phyloP scores from a whole-genome alignment of 176 grass and related monocot species.

The Carex kokanica region DNA sequence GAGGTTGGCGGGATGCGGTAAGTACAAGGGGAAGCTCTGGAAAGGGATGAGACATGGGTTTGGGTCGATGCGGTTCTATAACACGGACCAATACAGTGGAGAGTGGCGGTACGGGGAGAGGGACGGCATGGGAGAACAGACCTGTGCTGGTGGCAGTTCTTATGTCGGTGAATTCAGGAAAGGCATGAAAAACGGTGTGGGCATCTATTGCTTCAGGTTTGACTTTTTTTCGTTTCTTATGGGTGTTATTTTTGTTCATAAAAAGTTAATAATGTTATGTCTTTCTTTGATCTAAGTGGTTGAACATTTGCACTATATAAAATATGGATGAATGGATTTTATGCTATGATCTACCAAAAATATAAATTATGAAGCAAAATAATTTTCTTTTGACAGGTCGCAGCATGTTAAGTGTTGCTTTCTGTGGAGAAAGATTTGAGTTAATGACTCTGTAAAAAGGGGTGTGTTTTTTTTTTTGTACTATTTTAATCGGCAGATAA shows the following conservation, averaged over 20 bases:
- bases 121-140: slow-evolving; percentile 56
- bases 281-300: not conserved
- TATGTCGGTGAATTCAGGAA: slow-evolving; percentile 74
- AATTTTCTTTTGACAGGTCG: not conserved
- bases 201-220: slow-evolving; percentile 69
- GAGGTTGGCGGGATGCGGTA: slow-evolving; percentile 58
- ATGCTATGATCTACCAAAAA: not conserved
- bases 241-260: slow-evolving; percentile 3
- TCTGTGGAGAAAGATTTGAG: no score
- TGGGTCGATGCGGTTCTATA: slow-evolving; percentile 66
- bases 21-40: slow-evolving; percentile 59
- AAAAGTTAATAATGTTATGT: not conserved
- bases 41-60: slow-evolving; percentile 60
- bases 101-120: slow-evolving; percentile 66
- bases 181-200: slow-evolving; percentile 63
- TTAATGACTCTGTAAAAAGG: not conserved
- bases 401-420: not conserved
- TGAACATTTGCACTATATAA: not conserved
- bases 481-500: not conserved
- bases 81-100: slow-evolving; percentile 61
- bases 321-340: not conserved
- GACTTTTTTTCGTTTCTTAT: not conserved
- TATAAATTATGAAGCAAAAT: not conserved
- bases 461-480: not conserved
- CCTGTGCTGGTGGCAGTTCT: slow-evolving; percentile 60